Evolutionary conservation across 345 rosid genomes (phyloP).

Genomic region (Turritis glabra): DNA sequence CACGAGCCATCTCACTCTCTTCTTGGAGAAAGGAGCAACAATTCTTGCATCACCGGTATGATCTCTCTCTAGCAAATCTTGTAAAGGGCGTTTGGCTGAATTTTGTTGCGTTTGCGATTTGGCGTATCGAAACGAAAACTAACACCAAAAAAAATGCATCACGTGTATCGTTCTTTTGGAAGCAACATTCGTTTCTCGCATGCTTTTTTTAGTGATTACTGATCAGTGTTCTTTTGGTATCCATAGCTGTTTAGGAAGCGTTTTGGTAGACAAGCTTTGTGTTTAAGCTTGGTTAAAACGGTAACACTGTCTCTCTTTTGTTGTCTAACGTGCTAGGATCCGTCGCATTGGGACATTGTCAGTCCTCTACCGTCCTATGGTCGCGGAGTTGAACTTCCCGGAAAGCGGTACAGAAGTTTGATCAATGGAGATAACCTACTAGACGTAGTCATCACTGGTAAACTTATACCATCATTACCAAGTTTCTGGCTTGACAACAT

Average conservation of each 20-base stretch:
- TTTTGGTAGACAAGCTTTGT: neutral
- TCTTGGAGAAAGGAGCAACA: slow-evolving; percentile 82
- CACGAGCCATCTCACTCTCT: slow-evolving; percentile 95
- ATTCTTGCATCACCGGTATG: slow-evolving; percentile 91
- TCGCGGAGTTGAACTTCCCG: slow-evolving; percentile 80
- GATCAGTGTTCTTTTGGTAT: neutral
- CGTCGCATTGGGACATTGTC: slow-evolving; percentile 79
- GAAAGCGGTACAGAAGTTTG: slow-evolving; percentile 75
- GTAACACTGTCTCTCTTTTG: slow-evolving; percentile 23
- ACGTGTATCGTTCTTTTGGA: neutral
- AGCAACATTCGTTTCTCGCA: neutral
- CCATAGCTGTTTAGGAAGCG: neutral
- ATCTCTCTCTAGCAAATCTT: neutral
- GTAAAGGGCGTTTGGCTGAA: neutral
- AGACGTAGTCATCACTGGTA: slow-evolving; percentile 91
- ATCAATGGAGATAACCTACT: slow-evolving; percentile 68
- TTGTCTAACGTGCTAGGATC: slow-evolving; percentile 49
- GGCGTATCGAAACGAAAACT: neutral
- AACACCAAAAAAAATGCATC: neutral
- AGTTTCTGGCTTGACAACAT: neutral
- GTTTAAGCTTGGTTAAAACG: neutral
- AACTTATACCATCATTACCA: neutral
- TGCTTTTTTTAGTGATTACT: neutral
- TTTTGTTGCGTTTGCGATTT: neutral
- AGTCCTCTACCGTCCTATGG: slow-evolving; percentile 89